phyloP scores from a whole-genome alignment of 495 filamentous ascomycete genomes.

The Copromyces sp. region DNA sequence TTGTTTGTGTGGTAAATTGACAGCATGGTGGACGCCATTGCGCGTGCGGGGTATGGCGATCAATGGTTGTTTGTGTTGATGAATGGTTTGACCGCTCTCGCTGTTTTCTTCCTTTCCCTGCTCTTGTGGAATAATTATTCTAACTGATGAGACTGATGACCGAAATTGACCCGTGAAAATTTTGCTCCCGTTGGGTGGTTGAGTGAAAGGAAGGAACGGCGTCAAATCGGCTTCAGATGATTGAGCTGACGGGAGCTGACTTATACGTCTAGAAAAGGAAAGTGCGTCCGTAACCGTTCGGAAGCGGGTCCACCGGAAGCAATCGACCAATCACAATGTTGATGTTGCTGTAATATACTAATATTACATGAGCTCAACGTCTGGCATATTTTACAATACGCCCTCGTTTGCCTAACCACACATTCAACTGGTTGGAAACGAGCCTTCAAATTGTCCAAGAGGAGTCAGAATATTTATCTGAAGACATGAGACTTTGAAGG shows the following conservation, averaged over 20 bases:
- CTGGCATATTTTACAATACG: neutral
- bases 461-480: too few species aligned
- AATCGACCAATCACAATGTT: neutral
- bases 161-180: neutral
- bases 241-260: neutral
- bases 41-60: neutral
- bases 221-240: neutral
- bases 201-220: neutral
- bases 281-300: neutral
- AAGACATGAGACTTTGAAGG: too few species aligned
- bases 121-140: too few species aligned
- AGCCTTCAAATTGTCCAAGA: too few species aligned
- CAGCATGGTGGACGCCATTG: neutral
- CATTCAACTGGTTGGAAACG: neutral
- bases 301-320: neutral
- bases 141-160: neutral
- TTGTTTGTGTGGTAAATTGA: neutral
- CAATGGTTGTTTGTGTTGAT: neutral
- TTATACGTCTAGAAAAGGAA: neutral
- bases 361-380: neutral
- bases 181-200: neutral
- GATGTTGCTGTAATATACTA: neutral
- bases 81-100: neutral
- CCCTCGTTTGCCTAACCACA: neutral
- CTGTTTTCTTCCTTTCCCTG: neutral